These are phyloP conservation scores for Nemania sp. DNA, from an alignment of 2,329 filamentous ascomycete species.

Conservation along the genomic window DNA sequence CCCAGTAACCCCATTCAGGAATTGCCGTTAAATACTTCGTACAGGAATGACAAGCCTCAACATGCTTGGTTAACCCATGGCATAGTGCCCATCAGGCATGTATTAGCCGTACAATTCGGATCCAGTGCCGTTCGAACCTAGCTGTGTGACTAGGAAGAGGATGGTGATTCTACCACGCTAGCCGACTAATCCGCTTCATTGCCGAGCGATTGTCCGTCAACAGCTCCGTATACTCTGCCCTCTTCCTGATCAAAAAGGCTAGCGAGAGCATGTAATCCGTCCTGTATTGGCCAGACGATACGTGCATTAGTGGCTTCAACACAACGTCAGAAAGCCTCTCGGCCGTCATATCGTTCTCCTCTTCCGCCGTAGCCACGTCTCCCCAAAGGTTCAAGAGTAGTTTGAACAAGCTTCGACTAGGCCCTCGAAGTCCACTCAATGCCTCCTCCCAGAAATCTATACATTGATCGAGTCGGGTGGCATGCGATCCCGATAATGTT, in stretches of 20 bases:
- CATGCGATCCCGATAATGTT: conserved; percentile 40
- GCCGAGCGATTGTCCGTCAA: conserved; percentile 39
- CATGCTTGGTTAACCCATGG: too few species aligned
- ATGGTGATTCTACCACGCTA: conserved; percentile 30
- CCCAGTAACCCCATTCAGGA: too few species aligned
- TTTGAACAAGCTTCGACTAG: conserved; percentile 45
- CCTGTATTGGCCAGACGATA: conserved; percentile 38
- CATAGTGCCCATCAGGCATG: too few species aligned
- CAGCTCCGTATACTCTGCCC: conserved; percentile 45
- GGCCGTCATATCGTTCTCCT: conserved; percentile 49
- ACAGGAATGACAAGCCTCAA: too few species aligned
- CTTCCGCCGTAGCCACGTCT: conserved; percentile 44
- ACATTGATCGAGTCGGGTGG: conserved; percentile 45
- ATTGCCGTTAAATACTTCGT: too few species aligned
- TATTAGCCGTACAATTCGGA: background rate
- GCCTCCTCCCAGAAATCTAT: conserved; percentile 54
- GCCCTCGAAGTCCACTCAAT: conserved; percentile 44
- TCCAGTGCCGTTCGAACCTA: background rate
- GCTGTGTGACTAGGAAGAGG: background rate
- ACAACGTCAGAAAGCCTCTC: conserved; percentile 46
- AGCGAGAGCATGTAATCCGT: conserved; percentile 49
- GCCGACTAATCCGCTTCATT: conserved; percentile 33
- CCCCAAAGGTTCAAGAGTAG: conserved; percentile 50
- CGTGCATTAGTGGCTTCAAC: conserved; percentile 47
- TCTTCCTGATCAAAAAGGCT: conserved; percentile 48